Conservation (phyloP, 176 grass and related monocot genomes). For the Musa troglodytarum region DNA sequence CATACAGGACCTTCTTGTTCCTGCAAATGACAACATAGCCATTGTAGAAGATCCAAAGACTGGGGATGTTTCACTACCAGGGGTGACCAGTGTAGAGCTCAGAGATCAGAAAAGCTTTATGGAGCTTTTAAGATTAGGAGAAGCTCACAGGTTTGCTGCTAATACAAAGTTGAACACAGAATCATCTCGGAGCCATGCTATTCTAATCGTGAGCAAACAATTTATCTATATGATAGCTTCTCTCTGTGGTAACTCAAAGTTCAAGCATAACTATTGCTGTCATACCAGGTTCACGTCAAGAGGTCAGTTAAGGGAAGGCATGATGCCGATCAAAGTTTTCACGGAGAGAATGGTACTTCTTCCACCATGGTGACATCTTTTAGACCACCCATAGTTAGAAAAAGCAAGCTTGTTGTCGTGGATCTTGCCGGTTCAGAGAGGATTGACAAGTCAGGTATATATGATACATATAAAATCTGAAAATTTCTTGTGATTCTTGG, state of each 20-base stretch:
- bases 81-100: conserved; percentile 74
- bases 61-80: conserved; percentile 91
- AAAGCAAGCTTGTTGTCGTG: conserved; percentile 97
- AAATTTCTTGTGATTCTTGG: neutral
- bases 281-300: conserved; percentile 71
- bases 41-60: conserved; percentile 97
- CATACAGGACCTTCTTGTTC: conserved; percentile 96
- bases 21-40: conserved; percentile 96
- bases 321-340: conserved; percentile 53
- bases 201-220: conserved; percentile 66
- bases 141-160: conserved; percentile 89
- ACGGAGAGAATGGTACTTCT: conserved; percentile 76
- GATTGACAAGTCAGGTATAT: conserved; percentile 85
- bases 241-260: neutral
- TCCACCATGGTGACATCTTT: conserved; percentile 70
- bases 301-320: conserved; percentile 78
- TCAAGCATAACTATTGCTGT: neutral
- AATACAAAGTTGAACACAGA: conserved; percentile 98
- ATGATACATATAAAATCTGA: conserved; percentile 4
- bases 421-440: conserved; percentile 96
- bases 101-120: conserved; percentile 93
- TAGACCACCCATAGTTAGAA: conserved; percentile 80
- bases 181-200: conserved; percentile 94
- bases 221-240: conserved; percentile 16
- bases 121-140: conserved; percentile 86